phyloP scores from a whole-genome alignment of 2,329 filamentous ascomycete species.

The Chlorencoelia australis region DNA sequence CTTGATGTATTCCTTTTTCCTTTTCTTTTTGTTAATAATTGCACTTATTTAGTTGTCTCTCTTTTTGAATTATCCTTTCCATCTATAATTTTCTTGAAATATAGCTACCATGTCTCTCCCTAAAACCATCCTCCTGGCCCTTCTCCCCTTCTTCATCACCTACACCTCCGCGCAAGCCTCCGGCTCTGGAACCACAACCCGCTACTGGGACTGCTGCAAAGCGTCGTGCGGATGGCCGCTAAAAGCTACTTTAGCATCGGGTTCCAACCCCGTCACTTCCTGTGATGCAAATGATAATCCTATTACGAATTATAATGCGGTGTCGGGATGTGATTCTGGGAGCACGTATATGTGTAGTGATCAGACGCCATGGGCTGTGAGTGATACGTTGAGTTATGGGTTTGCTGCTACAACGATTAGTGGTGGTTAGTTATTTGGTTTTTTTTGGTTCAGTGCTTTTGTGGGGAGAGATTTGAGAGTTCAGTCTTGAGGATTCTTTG shows the following conservation, averaged over 20 bases:
- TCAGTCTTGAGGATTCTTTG: no score
- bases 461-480: no score
- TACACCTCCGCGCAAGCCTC: constrained; percentile 13
- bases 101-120: constrained; percentile 12
- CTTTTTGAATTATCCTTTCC: no score
- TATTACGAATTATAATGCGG: constrained; percentile 38
- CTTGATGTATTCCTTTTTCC: no score
- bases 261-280: constrained; percentile 19
- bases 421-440: no score
- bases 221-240: constrained; percentile 51
- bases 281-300: constrained; percentile 40
- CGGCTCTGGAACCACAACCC: constrained; percentile 25
- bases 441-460: no score
- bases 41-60: no score
- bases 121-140: not conserved
- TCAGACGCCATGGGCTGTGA: constrained; percentile 52
- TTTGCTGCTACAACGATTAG: constrained; percentile 50
- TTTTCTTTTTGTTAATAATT: no score
- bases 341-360: constrained; percentile 48
- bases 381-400: constrained; percentile 48
- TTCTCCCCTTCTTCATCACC: constrained; percentile 16
- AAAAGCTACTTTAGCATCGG: constrained; percentile 40
- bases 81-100: no score
- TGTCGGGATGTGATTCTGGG: constrained; percentile 46
- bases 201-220: constrained; percentile 63